Conservation (phyloP, 768 basidiomycete species). For the Leccinum uliginosum region DNA sequence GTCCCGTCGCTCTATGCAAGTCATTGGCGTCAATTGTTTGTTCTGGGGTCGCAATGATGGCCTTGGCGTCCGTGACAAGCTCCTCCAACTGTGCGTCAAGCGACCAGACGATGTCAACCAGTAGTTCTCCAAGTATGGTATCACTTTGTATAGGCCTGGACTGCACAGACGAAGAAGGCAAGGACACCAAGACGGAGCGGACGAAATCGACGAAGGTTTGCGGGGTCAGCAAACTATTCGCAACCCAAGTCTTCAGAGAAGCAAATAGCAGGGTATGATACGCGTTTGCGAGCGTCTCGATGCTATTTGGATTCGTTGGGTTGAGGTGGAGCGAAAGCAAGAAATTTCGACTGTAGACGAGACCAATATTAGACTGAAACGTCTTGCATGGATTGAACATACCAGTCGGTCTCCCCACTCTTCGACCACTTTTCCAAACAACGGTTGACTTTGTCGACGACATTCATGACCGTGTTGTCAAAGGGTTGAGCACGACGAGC, state of each 20-base stretch:
- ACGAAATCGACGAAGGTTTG: conserved; percentile 59
- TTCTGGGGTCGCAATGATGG: conserved; percentile 33
- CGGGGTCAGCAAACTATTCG: conserved; percentile 43
- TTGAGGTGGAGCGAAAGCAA: conserved; percentile 59
- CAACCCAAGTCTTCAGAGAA: conserved; percentile 53
- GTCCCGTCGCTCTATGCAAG: conserved; percentile 34
- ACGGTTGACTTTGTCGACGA: conserved; percentile 47
- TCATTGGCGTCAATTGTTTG: conserved; percentile 20
- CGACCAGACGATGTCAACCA: conserved; percentile 82
- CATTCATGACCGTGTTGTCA: conserved; percentile 46
- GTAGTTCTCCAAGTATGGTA: conserved; percentile 55
- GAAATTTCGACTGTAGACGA: conserved; percentile 50
- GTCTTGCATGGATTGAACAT: conserved; percentile 22
- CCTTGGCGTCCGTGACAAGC: conserved; percentile 51
- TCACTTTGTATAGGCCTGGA: conserved; percentile 37
- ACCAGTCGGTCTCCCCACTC: conserved; percentile 65
- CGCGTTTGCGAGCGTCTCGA: conserved; percentile 57
- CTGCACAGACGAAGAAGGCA: conserved; percentile 61
- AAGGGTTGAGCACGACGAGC: conserved; percentile 8
- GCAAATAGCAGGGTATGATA: conserved; percentile 68
- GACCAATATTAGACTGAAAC: conserved; percentile 13
- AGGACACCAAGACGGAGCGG: conserved; percentile 50
- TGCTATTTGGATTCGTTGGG: conserved; percentile 46
- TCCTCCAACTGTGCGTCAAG: conserved; percentile 77
- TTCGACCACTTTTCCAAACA: conserved; percentile 52